Evolutionary conservation across 345 rosid genomes (phyloP), one percentile per base, ranked within the genome.

Genomic region (Turritis glabra): DNA sequence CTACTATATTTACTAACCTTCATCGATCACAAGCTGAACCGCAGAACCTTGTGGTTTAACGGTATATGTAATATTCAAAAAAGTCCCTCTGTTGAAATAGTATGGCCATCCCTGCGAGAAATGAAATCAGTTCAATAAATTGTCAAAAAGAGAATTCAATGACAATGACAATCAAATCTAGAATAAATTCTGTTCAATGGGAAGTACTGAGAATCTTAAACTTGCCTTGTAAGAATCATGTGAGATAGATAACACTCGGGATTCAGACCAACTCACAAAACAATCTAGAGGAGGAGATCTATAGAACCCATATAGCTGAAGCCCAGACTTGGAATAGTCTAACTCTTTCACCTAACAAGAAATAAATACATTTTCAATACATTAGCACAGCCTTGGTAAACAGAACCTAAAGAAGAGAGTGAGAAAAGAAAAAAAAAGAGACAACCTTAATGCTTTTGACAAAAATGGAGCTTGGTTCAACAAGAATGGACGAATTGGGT

Each of bases 391-490:
- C 9, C 14, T 48, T 51, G 18, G 23, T 48, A 18, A 51, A 32
- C 55, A 50, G 0, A 75, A 43, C 17, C 21, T 32, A 5, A 47
- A 15, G 5, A 22, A 59, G 55, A 61, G 22, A 8, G 15, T 9
- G 7, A 25, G 5, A 2, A n/a, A n/a, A 0, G 29, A 23, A 1
- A 29, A n/a, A 0, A 40, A 23, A 1, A 29, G 48, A 56, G 30
- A 73, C 69, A 62, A 94, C 97, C 95, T 85, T 83, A 17, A 91
- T 22, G 54, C 86, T 67, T 79, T 87, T 85, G 81, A 91, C 90
- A 72, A 92, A 90, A 7, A 88, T 9, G 18, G 96, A 78, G 58
- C 79, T 91, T 4, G 95, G 85, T 46, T 82, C 78, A 33, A 85
- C n/a, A 18, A 90, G 89, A 38, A 86, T n/a, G 0, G 97, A 94